phyloP scores from a whole-genome alignment of 1,139 yeast species.

The Suhomyces taliae region DNA sequence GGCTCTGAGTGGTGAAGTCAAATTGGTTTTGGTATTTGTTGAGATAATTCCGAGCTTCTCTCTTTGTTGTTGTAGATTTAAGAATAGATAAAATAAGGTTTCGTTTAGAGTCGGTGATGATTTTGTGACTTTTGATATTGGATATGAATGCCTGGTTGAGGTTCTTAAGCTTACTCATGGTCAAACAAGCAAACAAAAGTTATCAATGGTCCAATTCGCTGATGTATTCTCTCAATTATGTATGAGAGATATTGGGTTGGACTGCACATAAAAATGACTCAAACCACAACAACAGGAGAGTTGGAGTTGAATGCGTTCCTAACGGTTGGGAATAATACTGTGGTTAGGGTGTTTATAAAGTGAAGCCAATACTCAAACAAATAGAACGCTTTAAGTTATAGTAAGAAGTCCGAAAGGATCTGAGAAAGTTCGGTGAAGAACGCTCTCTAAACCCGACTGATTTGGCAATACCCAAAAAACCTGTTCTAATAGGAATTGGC shows the following conservation, averaged over 20 bases:
- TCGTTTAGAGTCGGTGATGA: conserved; percentile 39
- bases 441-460: no score
- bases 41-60: conserved; percentile 70
- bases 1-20: conserved; percentile 23
- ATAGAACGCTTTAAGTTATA: no score
- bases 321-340: no score
- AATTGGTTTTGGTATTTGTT: conserved; percentile 55
- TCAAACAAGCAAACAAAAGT: not conserved
- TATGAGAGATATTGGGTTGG: not conserved
- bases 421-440: no score
- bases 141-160: conserved; percentile 39
- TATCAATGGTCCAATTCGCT: not conserved
- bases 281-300: no score
- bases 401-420: no score
- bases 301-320: no score
- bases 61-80: conserved; percentile 71
- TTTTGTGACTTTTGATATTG: conserved; percentile 36
- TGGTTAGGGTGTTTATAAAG: no score
- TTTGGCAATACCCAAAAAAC: no score
- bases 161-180: conserved; percentile 34
- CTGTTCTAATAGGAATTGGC: no score
- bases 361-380: no score
- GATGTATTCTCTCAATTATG: not conserved
- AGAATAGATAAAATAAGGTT: conserved; percentile 67
- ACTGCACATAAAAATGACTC: not conserved